Conservation (phyloP, 75 land plant genomes). For the Isoetes taiwanensis region DNA sequence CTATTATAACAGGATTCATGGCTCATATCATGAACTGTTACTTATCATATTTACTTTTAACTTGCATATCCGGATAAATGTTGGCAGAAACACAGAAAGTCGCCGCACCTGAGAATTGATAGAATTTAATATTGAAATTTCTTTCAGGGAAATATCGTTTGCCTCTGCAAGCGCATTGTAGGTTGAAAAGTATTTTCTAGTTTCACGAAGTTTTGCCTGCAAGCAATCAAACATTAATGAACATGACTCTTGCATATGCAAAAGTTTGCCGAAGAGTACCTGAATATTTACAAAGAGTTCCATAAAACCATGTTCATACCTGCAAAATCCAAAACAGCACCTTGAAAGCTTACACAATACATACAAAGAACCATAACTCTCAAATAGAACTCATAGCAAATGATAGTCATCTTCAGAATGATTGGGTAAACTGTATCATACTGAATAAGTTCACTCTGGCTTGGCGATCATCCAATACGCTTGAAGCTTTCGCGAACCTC, state of each 20-base stretch:
- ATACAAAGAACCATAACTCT: not conserved
- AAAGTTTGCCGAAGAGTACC: conserved; percentile 10
- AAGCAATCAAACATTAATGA: not conserved
- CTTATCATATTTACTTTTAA: not conserved
- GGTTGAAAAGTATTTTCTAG: conserved; percentile 50
- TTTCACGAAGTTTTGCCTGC: conserved; percentile 49
- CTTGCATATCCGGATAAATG: not conserved
- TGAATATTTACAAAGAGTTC: conserved; percentile 49
- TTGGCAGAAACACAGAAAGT: not conserved
- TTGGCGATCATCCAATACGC: conserved; percentile 44
- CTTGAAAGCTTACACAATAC: not conserved
- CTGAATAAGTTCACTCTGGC: conserved; percentile 59
- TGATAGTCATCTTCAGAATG: conserved; percentile 26
- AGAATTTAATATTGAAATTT: conserved; percentile 58
- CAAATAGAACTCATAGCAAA: not conserved
- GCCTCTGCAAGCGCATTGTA: conserved; percentile 72
- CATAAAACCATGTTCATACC: conserved; percentile 52
- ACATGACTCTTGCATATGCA: not conserved
- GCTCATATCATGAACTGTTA: not conserved
- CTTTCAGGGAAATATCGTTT: conserved; percentile 62
- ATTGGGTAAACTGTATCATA: conserved; percentile 15
- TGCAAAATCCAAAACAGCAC: conserved; percentile 12
- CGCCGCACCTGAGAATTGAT: conserved; percentile 50
- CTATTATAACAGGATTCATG: not conserved
- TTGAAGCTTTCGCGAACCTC: conserved; percentile 16